phyloP scores from a whole-genome alignment of 805 yeast species.

The Metschnikowia rubicola region DNA sequence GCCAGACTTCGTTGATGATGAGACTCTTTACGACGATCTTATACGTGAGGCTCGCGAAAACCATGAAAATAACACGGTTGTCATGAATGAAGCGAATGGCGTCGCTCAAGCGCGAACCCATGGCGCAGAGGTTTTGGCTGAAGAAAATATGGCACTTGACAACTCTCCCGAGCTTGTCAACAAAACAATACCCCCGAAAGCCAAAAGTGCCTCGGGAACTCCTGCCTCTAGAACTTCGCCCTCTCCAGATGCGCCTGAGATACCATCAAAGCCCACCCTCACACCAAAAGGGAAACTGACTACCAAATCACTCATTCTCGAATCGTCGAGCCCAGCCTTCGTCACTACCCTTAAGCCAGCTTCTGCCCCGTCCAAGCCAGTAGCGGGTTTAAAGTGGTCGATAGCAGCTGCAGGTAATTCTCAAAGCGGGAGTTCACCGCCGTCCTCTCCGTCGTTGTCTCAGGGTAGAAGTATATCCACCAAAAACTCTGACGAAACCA shows the following conservation, averaged over 20 bases:
- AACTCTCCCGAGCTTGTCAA: background rate
- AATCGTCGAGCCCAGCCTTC: constrained; percentile 36
- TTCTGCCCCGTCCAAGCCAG: constrained; percentile 49
- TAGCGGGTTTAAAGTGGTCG: constrained; percentile 55
- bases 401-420: constrained; percentile 46
- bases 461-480: background rate
- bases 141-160: background rate
- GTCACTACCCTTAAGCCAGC: constrained; percentile 52
- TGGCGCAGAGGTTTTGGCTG: constrained; percentile 1
- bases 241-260: background rate
- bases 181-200: constrained; percentile 2
- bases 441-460: constrained; percentile 1
- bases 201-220: constrained; percentile 1
- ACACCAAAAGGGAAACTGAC: constrained; percentile 15
- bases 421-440: constrained; percentile 6
- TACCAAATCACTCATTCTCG: constrained; percentile 18
- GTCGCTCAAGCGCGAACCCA: constrained; percentile 3
- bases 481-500: background rate
- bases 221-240: constrained; percentile 1
- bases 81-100: constrained; percentile 5
- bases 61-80: constrained; percentile 12
- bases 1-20: constrained; percentile 36
- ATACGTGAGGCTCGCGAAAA: constrained; percentile 23
- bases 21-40: constrained; percentile 41
- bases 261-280: constrained; percentile 4